Base-by-base conservation (phyloP, 768 basidiomycete species). In the Nevesoporus exiguus region DNA sequence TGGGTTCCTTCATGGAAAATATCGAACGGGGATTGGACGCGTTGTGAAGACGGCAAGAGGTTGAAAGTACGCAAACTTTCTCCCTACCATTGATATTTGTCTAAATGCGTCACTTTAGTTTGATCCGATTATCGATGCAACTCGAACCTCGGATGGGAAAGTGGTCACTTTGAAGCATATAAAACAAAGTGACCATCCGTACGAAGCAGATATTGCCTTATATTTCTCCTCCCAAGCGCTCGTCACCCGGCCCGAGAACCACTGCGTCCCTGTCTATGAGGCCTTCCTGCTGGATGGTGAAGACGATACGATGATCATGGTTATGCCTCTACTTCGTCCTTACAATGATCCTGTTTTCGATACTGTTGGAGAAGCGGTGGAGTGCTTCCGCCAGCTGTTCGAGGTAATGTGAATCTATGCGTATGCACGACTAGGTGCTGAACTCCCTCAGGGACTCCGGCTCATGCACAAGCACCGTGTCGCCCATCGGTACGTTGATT, bases 181-280 rank as follows among this genome's bases (percentile, higher is more conserved):
- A 0, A 9, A 58, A 0, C 55, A 48, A 21, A n/a, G 47, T 3
- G 40, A 41, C 0, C 51, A 61, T 46, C 61, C 68, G 4, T 30
- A 64, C 3, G 74, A 77, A 15, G 51, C 64, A 8, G 57, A 65
- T 0, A 72, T 78, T n/a, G 56, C 47, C 0, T 39, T 67, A 57
- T 65, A 61, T 33, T 66, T 61, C 52, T 59, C 62, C 3, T 56
- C 48, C 0, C 44, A 54, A 11, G 2, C 3, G 0, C 34, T 63
- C 7, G 11, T 21, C 2, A 33, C 50, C 1, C 19, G 51, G 13
- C 49, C 54, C 0, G 54, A 27, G 15, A 79, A 75, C 40, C 71
- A 74, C 44, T 76, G 71, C 30, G 58, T 73, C 1, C 73, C 69
- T 0, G 37, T 74, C 15, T 47, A 64, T 15, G 72, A 72, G 7